Conservation (phyloP, 257 asterid species). For the Nicotiana otophora region DNA sequence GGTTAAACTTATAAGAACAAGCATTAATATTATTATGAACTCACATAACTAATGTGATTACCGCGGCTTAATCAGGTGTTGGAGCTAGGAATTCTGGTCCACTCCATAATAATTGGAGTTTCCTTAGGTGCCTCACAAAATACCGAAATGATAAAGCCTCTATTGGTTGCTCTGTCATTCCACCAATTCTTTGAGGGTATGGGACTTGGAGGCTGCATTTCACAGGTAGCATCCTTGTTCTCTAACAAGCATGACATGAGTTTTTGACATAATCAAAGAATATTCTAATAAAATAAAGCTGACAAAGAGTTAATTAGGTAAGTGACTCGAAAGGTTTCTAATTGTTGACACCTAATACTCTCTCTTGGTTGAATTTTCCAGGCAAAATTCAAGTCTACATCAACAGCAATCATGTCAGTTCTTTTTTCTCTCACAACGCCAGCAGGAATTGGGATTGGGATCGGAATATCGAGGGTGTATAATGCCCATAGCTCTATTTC, state of each 20-base stretch:
- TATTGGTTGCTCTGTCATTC: slow-evolving; percentile 52
- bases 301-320: neutral
- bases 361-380: neutral
- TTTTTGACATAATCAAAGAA: neutral
- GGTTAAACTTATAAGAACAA: neutral
- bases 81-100: slow-evolving; percentile 63
- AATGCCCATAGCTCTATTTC: slow-evolving; percentile 38
- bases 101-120: slow-evolving; percentile 56
- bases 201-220: slow-evolving; percentile 70
- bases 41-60: neutral
- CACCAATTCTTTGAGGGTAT: slow-evolving; percentile 67
- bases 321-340: neutral
- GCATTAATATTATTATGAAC: neutral
- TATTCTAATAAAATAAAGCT: neutral
- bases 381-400: slow-evolving; percentile 51
- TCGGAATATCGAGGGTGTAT: slow-evolving; percentile 45
- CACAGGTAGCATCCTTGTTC: slow-evolving; percentile 30
- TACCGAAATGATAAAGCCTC: slow-evolving; percentile 39
- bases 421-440: slow-evolving; percentile 59
- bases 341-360: neutral
- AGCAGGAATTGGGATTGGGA: slow-evolving; percentile 49
- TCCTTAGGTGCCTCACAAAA: slow-evolving; percentile 52
- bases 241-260: neutral
- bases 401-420: slow-evolving; percentile 44
- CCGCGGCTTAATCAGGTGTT: slow-evolving; percentile 29